Base-by-base conservation (phyloP, 768 basidiomycete genomes). In the Udeniomyces megalosporus region DNA sequence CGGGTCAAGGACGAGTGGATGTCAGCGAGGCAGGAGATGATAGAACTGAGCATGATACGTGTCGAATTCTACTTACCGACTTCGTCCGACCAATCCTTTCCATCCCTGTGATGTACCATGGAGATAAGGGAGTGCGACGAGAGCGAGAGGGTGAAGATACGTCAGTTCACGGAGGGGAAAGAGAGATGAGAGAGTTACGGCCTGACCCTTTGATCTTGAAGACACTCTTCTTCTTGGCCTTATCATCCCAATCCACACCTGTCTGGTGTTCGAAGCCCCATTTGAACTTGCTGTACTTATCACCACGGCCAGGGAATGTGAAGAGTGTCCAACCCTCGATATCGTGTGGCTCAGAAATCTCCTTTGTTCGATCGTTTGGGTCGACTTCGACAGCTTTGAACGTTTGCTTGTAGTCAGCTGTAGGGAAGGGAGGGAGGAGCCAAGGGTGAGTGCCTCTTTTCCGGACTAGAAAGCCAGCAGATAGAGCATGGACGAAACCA, bases 201-300 rank as follows among this genome's bases (percentile, higher is more conserved):
- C 28, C 26, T 3, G n/a, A n/a, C 35, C 81, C 81, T 24, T 80
- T 77, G 53, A 93, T 84, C 59, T 84, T 66, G 62, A 68, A 70
- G 57, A 69, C 69, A 42, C 56, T 47, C 44, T 52, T 57, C 38
- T 56, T 56, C 24, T 51, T 26, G 34, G 14, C 80, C 51, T 78
- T 77, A 4, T 85, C 78, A 70, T 95, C 89, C 80, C 83, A 92
- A 69, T 93, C 91, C 15, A 92, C 75, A 17, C 90, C 90, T 82
- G 70, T 70, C 61, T 67, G 32, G n/a, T 51, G 48, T 29, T 56
- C 49, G 28, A 28, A 57, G 47, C 35, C 29, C 70, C 68, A 70
- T 64, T 69, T 68, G 66, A 67, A 58, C 11, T 38, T 45, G 5
- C 70, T 72, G 58, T 69, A 67, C 76, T 86, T 84, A 42, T 80